Conservation (phyloP, 768 basidiomycete genomes). For the Rhodotorula toruloides region DNA sequence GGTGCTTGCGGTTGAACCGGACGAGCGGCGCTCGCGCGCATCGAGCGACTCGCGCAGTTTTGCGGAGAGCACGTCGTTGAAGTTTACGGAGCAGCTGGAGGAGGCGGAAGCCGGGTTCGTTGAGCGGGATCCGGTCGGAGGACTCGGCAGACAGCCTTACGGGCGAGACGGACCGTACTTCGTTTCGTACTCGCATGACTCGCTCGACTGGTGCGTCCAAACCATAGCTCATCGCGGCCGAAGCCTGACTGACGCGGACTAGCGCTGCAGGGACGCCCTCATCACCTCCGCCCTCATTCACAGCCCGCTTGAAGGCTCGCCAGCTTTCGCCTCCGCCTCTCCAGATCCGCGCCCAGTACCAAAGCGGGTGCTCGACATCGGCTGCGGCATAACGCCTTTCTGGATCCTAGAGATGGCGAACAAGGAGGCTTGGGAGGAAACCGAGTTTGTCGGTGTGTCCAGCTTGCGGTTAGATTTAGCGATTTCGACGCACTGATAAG, state of each 20-base stretch:
- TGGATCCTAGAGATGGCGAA: not conserved
- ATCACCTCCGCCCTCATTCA: not conserved
- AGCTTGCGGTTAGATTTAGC: not conserved
- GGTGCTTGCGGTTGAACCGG: too few relatives aligned
- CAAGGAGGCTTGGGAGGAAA: slow-evolving; percentile 8
- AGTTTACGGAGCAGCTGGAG: not conserved
- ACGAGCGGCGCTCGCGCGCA: too few relatives aligned
- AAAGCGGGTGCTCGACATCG: slow-evolving; percentile 17
- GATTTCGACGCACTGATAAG: not conserved
- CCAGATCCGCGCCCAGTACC: not conserved
- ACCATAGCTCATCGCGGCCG: too few relatives aligned
- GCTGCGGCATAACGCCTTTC: not conserved
- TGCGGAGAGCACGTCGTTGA: too few relatives aligned
- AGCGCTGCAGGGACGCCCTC: slow-evolving; percentile 4
- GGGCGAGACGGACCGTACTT: slow-evolving; percentile 2
- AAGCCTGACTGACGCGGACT: not conserved
- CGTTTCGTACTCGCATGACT: slow-evolving; percentile 1
- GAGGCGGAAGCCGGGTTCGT: not conserved
- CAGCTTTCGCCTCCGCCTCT: not conserved
- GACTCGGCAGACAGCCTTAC: slow-evolving; percentile 11
- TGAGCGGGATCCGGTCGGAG: not conserved
- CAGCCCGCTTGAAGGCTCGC: not conserved
- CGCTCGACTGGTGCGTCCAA: not conserved
- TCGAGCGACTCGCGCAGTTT: too few relatives aligned
- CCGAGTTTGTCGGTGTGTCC: slow-evolving; percentile 20